Base-by-base conservation (phyloP, 257 asterid species). In the Solanum arcanum region DNA sequence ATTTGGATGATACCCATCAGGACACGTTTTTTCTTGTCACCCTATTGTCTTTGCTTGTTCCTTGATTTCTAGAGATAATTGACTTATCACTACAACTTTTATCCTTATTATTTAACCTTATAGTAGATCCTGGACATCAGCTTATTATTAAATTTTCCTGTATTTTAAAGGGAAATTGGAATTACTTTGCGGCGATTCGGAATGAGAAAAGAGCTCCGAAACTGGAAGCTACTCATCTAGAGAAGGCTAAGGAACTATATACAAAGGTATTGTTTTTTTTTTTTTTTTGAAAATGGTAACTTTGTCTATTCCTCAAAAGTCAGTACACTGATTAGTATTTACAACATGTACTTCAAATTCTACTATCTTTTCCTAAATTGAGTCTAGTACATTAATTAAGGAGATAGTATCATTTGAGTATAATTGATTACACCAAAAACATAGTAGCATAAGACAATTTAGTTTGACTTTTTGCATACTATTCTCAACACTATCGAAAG, bases 241-340 rank as follows among this genome's bases (percentile, higher is more conserved):
- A 97, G 95, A 97, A 97, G 94, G 98, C 99, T 29, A 96, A 96
- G 93, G 99, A 97, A 88, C 96, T 97, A 59, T 96, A 95, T 88
- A 95, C 99, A 4, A 97, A 96, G 35, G 35, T 33, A 33, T 33
- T 33, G 35, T 3, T 33, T 33, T 33, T 33, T 33, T 31, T n/a
- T 31, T 31, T 33, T 33, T 33, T 33, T 33, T 33, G 35, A 33
- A 33, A 33, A 33, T 33, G 35, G 35, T 33, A 33, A 33, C 35
- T 33, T 33, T 33, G 35, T 33, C 5, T 33, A 33, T 33, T 33
- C 35, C 35, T 33, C 35, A 33, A 33, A 33, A 33, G 35, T 33
- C 35, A 33, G 35, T 33, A 33, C 35, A 33, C 35, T 33, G 35
- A 33, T 33, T 5, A 33, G 35, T 33, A 33, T 33, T 33, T 33